Percentiles rank a stretch among this genome's conserved stretches.
Evolutionary conservation across 306 rosid species (phyloP).

Genomic region (Trifolium pratense): DNA sequence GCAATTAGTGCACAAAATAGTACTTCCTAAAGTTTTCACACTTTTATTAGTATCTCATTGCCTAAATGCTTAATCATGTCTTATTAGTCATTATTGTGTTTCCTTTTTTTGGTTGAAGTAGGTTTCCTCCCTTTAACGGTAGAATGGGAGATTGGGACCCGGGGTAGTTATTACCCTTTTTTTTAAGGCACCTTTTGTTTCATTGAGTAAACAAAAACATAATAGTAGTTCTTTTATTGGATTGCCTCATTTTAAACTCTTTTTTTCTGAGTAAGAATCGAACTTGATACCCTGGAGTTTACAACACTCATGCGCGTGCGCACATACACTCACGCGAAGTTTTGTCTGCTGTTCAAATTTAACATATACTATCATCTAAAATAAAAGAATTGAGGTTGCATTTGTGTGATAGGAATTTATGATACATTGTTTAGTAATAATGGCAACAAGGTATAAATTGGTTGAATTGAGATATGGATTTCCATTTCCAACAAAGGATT

Average conservation of each 20-base stretch:
- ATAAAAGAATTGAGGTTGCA: background rate
- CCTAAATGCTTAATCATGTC: conserved; percentile 21
- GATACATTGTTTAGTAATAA: background rate
- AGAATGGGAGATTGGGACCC: conserved; percentile 37
- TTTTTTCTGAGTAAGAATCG: too few relatives aligned
- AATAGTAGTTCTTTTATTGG: too few relatives aligned
- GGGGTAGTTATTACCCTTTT: conserved; percentile 5
- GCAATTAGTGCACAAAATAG: too few relatives aligned
- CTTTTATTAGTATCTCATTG: background rate
- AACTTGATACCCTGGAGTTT: too few relatives aligned
- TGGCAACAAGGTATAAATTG: conserved; percentile 15
- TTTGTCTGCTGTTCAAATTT: too few relatives aligned
- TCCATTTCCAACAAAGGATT: conserved; percentile 12
- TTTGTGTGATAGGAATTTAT: background rate
- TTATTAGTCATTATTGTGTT: conserved; percentile 23
- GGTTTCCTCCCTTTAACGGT: conserved; percentile 30
- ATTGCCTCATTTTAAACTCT: too few relatives aligned
- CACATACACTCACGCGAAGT: too few relatives aligned
- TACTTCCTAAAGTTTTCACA: background rate
- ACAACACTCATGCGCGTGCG: too few relatives aligned
- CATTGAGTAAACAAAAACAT: conserved; percentile 1
- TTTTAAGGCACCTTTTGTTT: background rate
- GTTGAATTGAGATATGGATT: conserved; percentile 3
- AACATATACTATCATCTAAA: too few relatives aligned
- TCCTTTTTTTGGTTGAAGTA: conserved; percentile 29